Percentiles rank a stretch among this genome's conserved stretches.
Conservation (phyloP, 2,329 filamentous ascomycete genomes). For the Phyllosticta capitalensis region DNA sequence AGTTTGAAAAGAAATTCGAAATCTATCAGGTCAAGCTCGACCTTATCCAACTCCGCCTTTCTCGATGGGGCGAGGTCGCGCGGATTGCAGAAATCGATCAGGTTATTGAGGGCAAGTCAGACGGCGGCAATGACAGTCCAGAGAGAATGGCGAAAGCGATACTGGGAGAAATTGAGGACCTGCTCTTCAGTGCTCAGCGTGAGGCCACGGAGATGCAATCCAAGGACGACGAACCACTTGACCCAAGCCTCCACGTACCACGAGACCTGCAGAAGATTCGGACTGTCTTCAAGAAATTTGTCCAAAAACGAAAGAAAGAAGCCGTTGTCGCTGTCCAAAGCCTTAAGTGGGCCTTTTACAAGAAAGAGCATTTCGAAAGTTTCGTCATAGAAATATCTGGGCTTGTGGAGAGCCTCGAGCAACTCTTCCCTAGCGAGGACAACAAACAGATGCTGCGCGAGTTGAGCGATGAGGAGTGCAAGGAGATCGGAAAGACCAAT, state of each 20-base stretch:
- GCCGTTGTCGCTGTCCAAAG: neutral
- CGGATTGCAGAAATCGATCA: neutral
- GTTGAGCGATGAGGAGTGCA: neutral
- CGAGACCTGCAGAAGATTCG: neutral
- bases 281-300: neutral
- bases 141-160: neutral
- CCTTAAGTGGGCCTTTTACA: constrained; percentile 1
- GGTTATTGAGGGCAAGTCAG: neutral
- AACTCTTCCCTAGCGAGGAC: neutral
- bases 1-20: neutral
- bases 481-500: neutral
- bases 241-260: neutral
- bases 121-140: neutral
- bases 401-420: neutral
- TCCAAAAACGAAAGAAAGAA: neutral
- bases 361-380: neutral
- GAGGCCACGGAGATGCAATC: neutral
- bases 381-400: neutral
- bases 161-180: neutral
- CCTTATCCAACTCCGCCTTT: neutral
- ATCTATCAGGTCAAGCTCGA: neutral
- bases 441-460: neutral
- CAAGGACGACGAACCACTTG: neutral
- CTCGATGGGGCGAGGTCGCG: neutral
- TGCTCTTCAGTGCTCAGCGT: neutral